Evolutionary conservation across 768 basidiomycete species (phyloP).

Genomic region (Mycena vitilis): DNA sequence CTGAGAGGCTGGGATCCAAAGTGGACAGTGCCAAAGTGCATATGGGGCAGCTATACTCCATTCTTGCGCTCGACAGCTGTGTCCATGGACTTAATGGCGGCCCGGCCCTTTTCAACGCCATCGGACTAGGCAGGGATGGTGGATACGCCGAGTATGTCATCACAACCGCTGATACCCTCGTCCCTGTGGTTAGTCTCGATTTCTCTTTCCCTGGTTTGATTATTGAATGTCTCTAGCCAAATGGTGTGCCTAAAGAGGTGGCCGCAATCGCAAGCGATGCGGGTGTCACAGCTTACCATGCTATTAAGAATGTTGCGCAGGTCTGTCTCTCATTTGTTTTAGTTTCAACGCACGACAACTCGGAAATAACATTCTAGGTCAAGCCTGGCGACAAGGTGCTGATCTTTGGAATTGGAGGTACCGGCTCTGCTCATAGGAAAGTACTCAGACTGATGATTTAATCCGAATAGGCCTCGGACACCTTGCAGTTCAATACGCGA

Average conservation of each 20-base stretch:
- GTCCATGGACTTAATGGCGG: conserved; percentile 21
- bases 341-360: too few relatives aligned
- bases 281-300: conserved; percentile 27
- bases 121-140: conserved; percentile 29
- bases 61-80: conserved; percentile 22
- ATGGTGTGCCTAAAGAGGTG: conserved; percentile 19
- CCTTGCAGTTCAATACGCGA: conserved; percentile 38
- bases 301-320: conserved; percentile 25
- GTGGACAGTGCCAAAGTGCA: conserved; percentile 20
- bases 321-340: not conserved
- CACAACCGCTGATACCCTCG: conserved; percentile 12
- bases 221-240: conserved; percentile 17
- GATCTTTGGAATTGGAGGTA: conserved; percentile 29
- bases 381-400: conserved; percentile 30
- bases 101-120: conserved; percentile 7
- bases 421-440: conserved; percentile 21
- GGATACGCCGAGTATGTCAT: conserved; percentile 32
- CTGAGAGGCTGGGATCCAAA: conserved; percentile 33
- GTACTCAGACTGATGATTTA: conserved; percentile 22
- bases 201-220: not conserved
- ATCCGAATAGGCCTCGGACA: conserved; percentile 37
- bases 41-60: conserved; percentile 27
- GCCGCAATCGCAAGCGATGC: conserved; percentile 34
- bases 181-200: conserved; percentile 15
- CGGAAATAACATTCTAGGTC: conserved; percentile 3